Evolutionary conservation across 202 grass and related monocot species (phyloP).

Genomic region (Musa balbisiana): DNA sequence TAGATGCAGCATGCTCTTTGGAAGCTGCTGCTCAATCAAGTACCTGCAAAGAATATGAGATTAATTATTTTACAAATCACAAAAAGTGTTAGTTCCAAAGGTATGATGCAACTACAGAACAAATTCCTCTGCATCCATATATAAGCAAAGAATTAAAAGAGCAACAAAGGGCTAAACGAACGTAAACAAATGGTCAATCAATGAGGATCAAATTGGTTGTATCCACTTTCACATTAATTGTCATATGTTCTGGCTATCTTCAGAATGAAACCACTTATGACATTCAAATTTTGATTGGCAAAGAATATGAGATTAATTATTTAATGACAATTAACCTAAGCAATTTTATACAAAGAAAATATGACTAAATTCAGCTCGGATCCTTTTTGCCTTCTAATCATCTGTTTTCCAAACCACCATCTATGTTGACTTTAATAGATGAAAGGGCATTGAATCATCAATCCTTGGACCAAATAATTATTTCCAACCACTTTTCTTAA

Average conservation of each 20-base stretch:
- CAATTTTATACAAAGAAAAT: background rate
- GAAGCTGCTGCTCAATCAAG: slow-evolving; percentile 71
- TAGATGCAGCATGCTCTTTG: slow-evolving; percentile 74
- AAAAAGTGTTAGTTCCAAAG: background rate
- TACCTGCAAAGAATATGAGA: slow-evolving; percentile 39
- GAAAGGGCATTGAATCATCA: background rate
- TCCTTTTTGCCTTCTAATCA: too few relatives aligned
- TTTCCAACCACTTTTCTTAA: too few relatives aligned
- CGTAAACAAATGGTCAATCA: slow-evolving; percentile 5
- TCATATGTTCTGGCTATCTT: too few relatives aligned
- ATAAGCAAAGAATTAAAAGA: too few relatives aligned
- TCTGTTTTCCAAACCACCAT: too few relatives aligned
- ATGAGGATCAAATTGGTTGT: too few relatives aligned
- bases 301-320: background rate
- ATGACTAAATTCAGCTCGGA: too few relatives aligned
- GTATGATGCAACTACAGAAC: background rate
- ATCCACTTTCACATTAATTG: too few relatives aligned
- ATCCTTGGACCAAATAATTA: background rate
- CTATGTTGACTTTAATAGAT: too few relatives aligned
- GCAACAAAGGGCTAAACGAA: slow-evolving; percentile 4
- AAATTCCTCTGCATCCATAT: too few relatives aligned
- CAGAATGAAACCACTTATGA: background rate
- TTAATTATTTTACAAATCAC: background rate
- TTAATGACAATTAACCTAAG: background rate
- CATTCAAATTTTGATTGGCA: background rate